These are phyloP conservation scores for Phlegmacium glaucopus DNA, from an alignment of 768 basidiomycete genomes.

Conservation along the genomic window DNA sequence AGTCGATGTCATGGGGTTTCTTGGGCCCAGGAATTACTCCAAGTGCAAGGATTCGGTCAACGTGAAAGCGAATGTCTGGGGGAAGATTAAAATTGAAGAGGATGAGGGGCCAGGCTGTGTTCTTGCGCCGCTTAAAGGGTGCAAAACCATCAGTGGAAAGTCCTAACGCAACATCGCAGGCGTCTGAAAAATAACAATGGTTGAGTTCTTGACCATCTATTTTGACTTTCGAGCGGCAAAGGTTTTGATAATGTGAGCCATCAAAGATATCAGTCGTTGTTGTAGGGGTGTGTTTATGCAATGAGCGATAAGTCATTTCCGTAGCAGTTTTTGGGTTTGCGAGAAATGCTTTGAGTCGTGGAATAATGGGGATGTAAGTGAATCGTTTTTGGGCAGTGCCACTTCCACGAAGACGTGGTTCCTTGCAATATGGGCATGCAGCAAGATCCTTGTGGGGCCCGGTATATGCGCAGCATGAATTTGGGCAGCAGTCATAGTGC, in stretches of 20 bases:
- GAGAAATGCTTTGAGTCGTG: conserved; percentile 20
- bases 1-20: conserved; percentile 38
- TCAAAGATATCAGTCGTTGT: conserved; percentile 36
- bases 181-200: conserved; percentile 33
- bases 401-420: conserved; percentile 3
- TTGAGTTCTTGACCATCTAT: conserved; percentile 11
- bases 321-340: conserved; percentile 15
- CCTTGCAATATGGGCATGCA: conserved; percentile 29
- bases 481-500: conserved; percentile 23
- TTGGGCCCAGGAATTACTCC: conserved; percentile 46
- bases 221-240: conserved; percentile 18
- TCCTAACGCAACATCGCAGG: conserved; percentile 38
- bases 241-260: conserved; percentile 23
- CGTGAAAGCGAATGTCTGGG: conserved; percentile 29
- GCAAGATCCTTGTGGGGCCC: conserved; percentile 19
- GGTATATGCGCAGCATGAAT: conserved; percentile 11
- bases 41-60: conserved; percentile 32
- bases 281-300: conserved; percentile 15
- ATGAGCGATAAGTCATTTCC: conserved; percentile 22
- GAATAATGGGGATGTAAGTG: conserved; percentile 32
- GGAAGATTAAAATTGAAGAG: conserved; percentile 34
- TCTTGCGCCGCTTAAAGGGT: conserved; percentile 28
- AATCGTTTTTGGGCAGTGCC: conserved; percentile 26
- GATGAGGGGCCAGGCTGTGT: conserved; percentile 40
- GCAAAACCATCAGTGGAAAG: conserved; percentile 42